Percentiles rank a stretch among this genome's conserved stretches.
Conservation (phyloP, 1,284 basidiomycete species). For the Thelephora terrestris region DNA sequence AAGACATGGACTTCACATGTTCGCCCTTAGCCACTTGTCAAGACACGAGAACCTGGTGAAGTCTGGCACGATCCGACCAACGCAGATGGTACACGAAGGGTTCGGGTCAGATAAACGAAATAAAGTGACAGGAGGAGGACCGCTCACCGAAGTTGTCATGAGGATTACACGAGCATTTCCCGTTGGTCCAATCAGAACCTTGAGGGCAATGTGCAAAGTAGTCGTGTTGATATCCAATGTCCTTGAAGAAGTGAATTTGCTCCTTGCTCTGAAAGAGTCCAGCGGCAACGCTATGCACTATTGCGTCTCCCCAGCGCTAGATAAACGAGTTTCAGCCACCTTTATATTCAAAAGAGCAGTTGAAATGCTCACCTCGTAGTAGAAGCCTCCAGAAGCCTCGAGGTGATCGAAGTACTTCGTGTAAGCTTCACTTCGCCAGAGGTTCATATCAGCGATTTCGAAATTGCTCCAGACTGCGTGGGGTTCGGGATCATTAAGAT, state of each 20-base stretch:
- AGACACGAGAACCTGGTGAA: slow-evolving; percentile 42
- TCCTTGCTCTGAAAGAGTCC: slow-evolving; percentile 73
- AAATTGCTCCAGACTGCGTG: slow-evolving; percentile 80
- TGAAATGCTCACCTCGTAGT: slow-evolving; percentile 58
- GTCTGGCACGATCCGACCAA: slow-evolving; percentile 22
- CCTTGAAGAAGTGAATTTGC: slow-evolving; percentile 74
- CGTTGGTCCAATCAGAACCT: slow-evolving; percentile 41
- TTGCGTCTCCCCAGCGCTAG: slow-evolving; percentile 85
- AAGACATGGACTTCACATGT: background rate
- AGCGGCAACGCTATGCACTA: slow-evolving; percentile 81
- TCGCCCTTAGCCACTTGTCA: slow-evolving; percentile 26
- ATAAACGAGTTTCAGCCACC: background rate
- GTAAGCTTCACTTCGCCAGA: slow-evolving; percentile 81
- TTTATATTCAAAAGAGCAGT: background rate
- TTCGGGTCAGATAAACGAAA: background rate
- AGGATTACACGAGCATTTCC: slow-evolving; percentile 61
- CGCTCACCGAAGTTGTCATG: slow-evolving; percentile 49
- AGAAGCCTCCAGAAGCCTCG: slow-evolving; percentile 84
- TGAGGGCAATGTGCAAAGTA: slow-evolving; percentile 78
- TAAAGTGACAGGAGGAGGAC: background rate
- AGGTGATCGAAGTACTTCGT: slow-evolving; percentile 79
- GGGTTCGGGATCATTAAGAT: background rate
- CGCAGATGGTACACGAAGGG: background rate
- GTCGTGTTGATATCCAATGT: slow-evolving; percentile 59
- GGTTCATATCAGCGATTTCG: slow-evolving; percentile 77